phyloP scores from a whole-genome alignment of 2,329 filamentous ascomycete genomes.

The Phoma sp. region DNA sequence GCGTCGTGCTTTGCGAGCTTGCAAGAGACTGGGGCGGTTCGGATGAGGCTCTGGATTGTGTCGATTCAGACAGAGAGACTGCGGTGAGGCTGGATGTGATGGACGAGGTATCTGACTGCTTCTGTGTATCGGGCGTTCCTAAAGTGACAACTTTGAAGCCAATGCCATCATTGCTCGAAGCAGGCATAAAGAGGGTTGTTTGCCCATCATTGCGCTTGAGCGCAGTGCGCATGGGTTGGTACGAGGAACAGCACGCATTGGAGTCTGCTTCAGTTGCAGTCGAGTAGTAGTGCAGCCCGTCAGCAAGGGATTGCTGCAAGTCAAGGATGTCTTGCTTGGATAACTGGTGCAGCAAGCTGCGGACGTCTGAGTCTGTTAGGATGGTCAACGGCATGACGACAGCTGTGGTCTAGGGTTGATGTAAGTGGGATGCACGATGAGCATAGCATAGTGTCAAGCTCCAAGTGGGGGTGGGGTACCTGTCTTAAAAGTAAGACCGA shows the following conservation, averaged over 20 bases:
- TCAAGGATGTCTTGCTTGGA: conserved; percentile 63
- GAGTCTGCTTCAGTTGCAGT: conserved; percentile 64
- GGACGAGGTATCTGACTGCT: conserved; percentile 36
- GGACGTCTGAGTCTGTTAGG: conserved; percentile 64
- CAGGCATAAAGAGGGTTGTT: conserved; percentile 73
- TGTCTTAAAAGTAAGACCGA: conserved; percentile 1
- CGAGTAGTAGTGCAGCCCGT: conserved; percentile 70
- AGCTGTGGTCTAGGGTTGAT: conserved; percentile 6
- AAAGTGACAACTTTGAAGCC: conserved; percentile 72
- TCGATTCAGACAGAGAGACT: conserved; percentile 34
- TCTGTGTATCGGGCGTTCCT: conserved; percentile 44
- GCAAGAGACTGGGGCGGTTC: conserved; percentile 29
- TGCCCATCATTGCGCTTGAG: conserved; percentile 68
- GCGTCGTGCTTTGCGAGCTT: conserved; percentile 52
- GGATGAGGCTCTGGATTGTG: conserved; percentile 29
- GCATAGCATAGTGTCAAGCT: conserved; percentile 1
- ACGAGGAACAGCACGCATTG: conserved; percentile 64
- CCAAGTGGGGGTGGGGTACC: conserved; percentile 11
- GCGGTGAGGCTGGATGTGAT: conserved; percentile 45
- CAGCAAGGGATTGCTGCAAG: conserved; percentile 65
- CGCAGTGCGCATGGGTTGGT: conserved; percentile 68
- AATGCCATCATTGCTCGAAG: conserved; percentile 64
- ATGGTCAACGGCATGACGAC: conserved; percentile 65
- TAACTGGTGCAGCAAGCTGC: conserved; percentile 62
- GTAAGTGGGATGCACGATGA: conserved; percentile 8